phyloP scores from a whole-genome alignment of 495 filamentous ascomycete species.

The Ascodesmis nigricans region DNA sequence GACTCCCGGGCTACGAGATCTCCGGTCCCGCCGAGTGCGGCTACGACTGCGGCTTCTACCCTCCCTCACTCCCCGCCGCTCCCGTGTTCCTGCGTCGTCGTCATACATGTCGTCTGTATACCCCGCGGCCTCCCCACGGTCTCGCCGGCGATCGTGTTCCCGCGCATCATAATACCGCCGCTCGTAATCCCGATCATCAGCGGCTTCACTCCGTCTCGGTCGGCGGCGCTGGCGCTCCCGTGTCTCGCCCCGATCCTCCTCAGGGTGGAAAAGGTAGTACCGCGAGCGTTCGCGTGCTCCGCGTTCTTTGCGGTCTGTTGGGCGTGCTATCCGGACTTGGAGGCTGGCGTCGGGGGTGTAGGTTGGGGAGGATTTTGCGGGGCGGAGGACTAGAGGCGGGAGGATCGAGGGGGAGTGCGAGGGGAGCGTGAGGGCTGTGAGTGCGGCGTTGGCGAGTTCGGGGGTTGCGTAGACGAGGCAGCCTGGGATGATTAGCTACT shows the following conservation, averaged over 20 bases:
- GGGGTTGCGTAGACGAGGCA: slow-evolving; percentile 56
- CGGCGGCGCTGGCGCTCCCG: slow-evolving; percentile 25
- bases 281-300: slow-evolving; percentile 60
- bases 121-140: slow-evolving; percentile 4
- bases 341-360: slow-evolving; percentile 44
- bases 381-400: slow-evolving; percentile 30
- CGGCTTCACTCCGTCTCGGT: slow-evolving; percentile 22
- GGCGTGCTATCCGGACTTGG: slow-evolving; percentile 48
- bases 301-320: slow-evolving; percentile 53
- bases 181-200: slow-evolving; percentile 20
- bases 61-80: neutral
- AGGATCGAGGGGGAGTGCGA: slow-evolving; percentile 25
- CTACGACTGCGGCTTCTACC: slow-evolving; percentile 5
- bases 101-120: slow-evolving; percentile 17
- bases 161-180: slow-evolving; percentile 12
- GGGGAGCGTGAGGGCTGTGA: slow-evolving; percentile 36
- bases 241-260: slow-evolving; percentile 63
- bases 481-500: slow-evolving; percentile 23
- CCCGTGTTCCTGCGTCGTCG: slow-evolving; percentile 8
- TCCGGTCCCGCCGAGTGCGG: slow-evolving; percentile 5
- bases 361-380: slow-evolving; percentile 38
- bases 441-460: slow-evolving; percentile 46
- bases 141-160: slow-evolving; percentile 15
- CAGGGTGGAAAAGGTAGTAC: slow-evolving; percentile 77
- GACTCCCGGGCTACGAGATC: slow-evolving; percentile 1